These are phyloP conservation scores for Penicillium subrubescens DNA, from an alignment of 495 filamentous ascomycete species.

Conservation along the genomic window DNA sequence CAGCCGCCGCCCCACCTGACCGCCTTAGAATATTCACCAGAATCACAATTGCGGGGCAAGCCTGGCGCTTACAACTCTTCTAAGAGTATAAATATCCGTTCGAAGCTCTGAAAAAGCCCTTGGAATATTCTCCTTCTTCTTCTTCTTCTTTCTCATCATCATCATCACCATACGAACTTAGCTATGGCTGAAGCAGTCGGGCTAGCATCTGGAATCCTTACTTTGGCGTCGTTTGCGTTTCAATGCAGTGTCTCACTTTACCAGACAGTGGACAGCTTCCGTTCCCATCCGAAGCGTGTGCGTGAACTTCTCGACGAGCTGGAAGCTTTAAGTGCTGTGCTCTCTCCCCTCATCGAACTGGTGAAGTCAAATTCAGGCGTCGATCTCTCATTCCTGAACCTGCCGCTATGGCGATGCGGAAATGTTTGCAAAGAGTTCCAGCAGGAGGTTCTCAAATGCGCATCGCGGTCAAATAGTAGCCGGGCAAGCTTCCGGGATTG, in stretches of 20 bases:
- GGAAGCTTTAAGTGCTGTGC: constrained; percentile 39
- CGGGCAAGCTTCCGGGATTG: constrained; percentile 33
- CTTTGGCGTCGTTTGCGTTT: constrained; percentile 42
- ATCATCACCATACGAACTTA: no score
- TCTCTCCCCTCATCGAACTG: constrained; percentile 35
- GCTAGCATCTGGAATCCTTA: constrained; percentile 30
- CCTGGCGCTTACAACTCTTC: no score
- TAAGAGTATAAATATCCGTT: no score
- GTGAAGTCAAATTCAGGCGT: constrained; percentile 18
- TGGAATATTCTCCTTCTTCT: no score
- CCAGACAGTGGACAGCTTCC: constrained; percentile 43
- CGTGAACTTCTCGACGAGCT: constrained; percentile 46
- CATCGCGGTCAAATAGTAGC: constrained; percentile 15
- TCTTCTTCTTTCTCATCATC: no score
- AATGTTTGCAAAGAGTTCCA: constrained; percentile 31
- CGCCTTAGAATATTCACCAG: no score
- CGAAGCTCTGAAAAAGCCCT: no score
- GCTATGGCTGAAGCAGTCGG: constrained; percentile 36
- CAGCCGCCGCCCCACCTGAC: no score
- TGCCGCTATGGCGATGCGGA: constrained; percentile 30
- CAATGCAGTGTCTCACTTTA: constrained; percentile 42
- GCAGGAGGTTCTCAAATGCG: constrained; percentile 25
- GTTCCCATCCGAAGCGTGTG: constrained; percentile 36
- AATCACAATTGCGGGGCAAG: no score
- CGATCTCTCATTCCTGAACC: constrained; percentile 20